A percentile compares a stretch with the other conserved stretches of the same genome.
These are phyloP conservation scores for Oryza brachyantha DNA, from an alignment of 176 grass and related monocot species.

Conservation along the genomic window DNA sequence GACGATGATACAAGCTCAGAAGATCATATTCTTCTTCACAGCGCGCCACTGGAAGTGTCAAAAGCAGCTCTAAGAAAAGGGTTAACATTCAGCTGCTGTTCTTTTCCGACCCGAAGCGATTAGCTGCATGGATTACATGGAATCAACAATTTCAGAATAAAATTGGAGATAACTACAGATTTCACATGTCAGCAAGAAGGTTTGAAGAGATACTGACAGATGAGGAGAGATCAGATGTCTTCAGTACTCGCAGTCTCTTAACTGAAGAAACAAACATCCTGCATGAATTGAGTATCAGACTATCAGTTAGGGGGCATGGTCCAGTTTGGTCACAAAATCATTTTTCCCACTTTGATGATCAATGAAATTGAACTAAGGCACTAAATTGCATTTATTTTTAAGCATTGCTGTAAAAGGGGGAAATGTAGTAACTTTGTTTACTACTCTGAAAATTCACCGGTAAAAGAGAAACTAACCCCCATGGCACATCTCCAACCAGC, in stretches of 20 bases:
- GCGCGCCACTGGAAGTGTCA: background rate
- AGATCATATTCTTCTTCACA: slow-evolving; percentile 32
- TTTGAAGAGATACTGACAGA: slow-evolving; percentile 32
- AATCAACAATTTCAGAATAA: background rate
- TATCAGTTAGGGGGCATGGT: background rate
- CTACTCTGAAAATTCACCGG: background rate
- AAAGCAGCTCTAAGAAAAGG: background rate
- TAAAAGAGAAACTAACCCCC: slow-evolving; percentile 42
- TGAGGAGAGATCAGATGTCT: slow-evolving; percentile 58
- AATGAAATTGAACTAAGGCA: background rate
- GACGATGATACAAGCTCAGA: slow-evolving; percentile 50
- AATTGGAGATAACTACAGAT: background rate
- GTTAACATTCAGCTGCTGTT: slow-evolving; percentile 38
- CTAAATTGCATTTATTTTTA: background rate
- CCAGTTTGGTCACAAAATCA: background rate
- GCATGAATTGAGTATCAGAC: slow-evolving; percentile 3
- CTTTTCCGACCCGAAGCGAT: slow-evolving; percentile 41
- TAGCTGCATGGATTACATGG: slow-evolving; percentile 34
- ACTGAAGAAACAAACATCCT: slow-evolving; percentile 70
- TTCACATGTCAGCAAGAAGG: background rate
- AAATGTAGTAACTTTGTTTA: background rate
- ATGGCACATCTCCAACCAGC: slow-evolving; percentile 75
- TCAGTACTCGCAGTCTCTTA: slow-evolving; percentile 68
- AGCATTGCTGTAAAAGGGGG: background rate
- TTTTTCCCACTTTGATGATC: background rate